These are phyloP conservation scores for Paramecium bursaria DNA, from an alignment of 73 alveolate species.

Conservation along the genomic window DNA sequence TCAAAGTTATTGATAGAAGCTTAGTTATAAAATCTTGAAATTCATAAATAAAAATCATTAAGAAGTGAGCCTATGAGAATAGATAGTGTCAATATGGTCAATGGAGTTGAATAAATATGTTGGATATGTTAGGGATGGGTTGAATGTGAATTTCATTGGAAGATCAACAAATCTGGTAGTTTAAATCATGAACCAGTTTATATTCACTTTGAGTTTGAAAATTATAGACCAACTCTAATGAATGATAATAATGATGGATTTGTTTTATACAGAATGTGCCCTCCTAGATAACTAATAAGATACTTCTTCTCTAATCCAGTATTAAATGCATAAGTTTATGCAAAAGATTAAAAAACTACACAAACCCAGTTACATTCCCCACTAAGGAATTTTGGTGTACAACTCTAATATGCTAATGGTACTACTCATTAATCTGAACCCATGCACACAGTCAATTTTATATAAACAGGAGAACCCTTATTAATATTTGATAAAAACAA, in stretches of 20 bases:
- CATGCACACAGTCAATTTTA: slow-evolving; percentile 38
- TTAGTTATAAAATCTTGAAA: slow-evolving; percentile 14
- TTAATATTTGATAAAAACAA: slow-evolving; percentile 51
- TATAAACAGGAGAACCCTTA: slow-evolving; percentile 8
- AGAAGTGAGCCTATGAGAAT: slow-evolving; percentile 40
- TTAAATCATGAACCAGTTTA: slow-evolving; percentile 71
- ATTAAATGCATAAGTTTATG: slow-evolving; percentile 42
- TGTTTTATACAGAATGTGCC: slow-evolving; percentile 82
- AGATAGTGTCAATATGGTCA: slow-evolving; percentile 9
- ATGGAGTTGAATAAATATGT: slow-evolving; percentile 74
- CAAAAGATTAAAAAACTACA: slow-evolving; percentile 62
- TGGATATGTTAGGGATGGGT: slow-evolving; percentile 98
- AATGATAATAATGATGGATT: slow-evolving; percentile 74
- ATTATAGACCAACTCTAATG: slow-evolving; percentile 75
- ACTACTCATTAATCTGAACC: slow-evolving; percentile 13
- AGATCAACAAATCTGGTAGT: slow-evolving; percentile 73
- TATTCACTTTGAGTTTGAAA: slow-evolving; percentile 81
- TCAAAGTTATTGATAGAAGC: not conserved
- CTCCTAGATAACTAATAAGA: slow-evolving; percentile 76
- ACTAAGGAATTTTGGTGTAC: slow-evolving; percentile 50
- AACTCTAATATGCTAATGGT: slow-evolving; percentile 19
- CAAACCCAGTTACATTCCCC: slow-evolving; percentile 9
- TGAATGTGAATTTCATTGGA: slow-evolving; percentile 85
- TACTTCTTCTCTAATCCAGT: slow-evolving; percentile 72
- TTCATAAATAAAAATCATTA: not conserved